A percentile compares a stretch with the other conserved stretches of the same genome.
Conservation (phyloP, 352 stramenopile species). For the Phytophthora vignae region DNA sequence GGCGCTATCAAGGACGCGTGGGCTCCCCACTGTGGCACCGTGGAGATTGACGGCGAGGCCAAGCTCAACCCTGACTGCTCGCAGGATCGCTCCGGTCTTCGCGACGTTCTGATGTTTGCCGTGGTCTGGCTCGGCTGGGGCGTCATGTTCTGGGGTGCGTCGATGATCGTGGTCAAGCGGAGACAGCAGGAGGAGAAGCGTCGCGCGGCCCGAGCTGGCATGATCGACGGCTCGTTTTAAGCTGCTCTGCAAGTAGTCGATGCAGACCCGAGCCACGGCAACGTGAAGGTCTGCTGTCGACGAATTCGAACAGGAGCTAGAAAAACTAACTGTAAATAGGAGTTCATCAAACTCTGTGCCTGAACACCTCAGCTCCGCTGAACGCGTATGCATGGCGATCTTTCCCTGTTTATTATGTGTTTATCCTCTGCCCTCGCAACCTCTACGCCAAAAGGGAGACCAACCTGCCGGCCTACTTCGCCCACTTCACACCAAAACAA, state of each 20-base stretch:
- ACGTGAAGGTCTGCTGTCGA: constrained; percentile 6
- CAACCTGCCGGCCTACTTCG: background rate
- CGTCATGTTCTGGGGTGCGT: constrained; percentile 68
- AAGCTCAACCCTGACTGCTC: constrained; percentile 74
- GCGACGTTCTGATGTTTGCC: constrained; percentile 76
- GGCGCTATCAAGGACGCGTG: constrained; percentile 93
- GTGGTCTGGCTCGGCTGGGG: constrained; percentile 81
- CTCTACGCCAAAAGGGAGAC: constrained; percentile 27
- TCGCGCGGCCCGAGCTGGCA: constrained; percentile 24
- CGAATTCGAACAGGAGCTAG: constrained; percentile 21
- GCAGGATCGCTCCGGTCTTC: constrained; percentile 66
- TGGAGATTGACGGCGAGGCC: constrained; percentile 67
- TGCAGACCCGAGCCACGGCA: background rate
- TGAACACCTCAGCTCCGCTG: background rate
- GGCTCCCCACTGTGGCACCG: constrained; percentile 88
- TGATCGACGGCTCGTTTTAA: constrained; percentile 30
- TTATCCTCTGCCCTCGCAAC: constrained; percentile 9
- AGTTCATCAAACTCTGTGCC: background rate
- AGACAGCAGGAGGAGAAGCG: constrained; percentile 34
- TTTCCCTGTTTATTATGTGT: constrained; percentile 18
- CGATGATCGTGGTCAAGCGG: constrained; percentile 50
- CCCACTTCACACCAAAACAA: constrained; percentile 41
- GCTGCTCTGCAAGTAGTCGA: constrained; percentile 6
- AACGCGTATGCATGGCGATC: background rate
- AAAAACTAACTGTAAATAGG: constrained; percentile 18